Base-by-base conservation (phyloP, 495 filamentous ascomycete species). In the Rostrohypoxylon terebratum region DNA sequence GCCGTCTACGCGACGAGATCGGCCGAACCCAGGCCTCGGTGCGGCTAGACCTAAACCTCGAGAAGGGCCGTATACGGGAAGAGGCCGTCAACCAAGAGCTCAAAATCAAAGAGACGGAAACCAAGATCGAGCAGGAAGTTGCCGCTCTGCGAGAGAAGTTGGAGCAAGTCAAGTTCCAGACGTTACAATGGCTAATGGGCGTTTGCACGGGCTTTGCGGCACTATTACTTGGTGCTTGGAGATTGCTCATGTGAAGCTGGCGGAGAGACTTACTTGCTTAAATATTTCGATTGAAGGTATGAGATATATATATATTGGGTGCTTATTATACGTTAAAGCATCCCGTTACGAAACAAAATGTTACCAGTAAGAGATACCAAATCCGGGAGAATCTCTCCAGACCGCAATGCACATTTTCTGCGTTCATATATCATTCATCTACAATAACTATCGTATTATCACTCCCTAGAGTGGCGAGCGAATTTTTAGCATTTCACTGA, bases 51-150 rank as follows among this genome's bases (percentile, higher is more conserved):
- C 79, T 99, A 61, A 99, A 98, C 80, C 81, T 99, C 13, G 96
- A 99, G 76, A 99, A 99, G 85, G 96, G 96, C 2, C 85, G 96
- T 51, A 98, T 99, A 69, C 88, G 96, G 60, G 96, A 99, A 80
- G 96, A 99, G 83, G 94, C 94, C 8, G 97, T 97, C 74, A 91
- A 92, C 72, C 96, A 98, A 83, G 96, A 98, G 82, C 86, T 99
- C 83, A 97, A 97, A 83, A 94, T 99, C 72, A 97, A 97, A 84
- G 96, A 99, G 86, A 98, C 96, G 16, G 96, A 99, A 81, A 97
- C 94, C 51, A 88, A 96, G 78, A 98, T 99, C 80, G 96, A 99
- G 84, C 96, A 98, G 83, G 96, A 98, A 83, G 94, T 96, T 44
- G 96, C 96, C 21, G 92, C 91, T 20, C 78, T 99, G 72, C 84